phyloP scores from a whole-genome alignment of 1,139 yeast species.

The Chernovozyma aurita region DNA sequence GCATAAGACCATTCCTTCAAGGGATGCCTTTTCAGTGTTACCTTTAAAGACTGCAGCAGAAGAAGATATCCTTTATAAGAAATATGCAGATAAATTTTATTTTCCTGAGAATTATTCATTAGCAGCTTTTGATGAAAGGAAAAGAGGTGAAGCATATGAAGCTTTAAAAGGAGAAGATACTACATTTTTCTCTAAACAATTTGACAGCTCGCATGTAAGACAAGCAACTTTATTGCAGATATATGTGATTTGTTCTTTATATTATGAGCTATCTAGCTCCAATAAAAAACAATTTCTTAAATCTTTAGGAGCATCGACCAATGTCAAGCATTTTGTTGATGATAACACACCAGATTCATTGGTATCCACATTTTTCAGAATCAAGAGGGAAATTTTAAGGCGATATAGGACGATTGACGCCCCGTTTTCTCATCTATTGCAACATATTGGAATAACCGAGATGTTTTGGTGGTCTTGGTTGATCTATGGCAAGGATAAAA shows the following conservation, averaged over 20 bases:
- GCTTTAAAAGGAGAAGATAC: slow-evolving; percentile 22
- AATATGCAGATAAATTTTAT: slow-evolving; percentile 20
- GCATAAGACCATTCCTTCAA: slow-evolving; percentile 12
- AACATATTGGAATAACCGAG: slow-evolving; percentile 25
- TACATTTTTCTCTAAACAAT: slow-evolving; percentile 20
- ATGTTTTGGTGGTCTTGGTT: slow-evolving; percentile 43
- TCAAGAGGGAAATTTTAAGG: slow-evolving; percentile 25
- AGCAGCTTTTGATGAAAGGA: slow-evolving; percentile 22
- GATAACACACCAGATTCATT: slow-evolving; percentile 25
- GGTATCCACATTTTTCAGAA: slow-evolving; percentile 18
- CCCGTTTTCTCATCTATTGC: slow-evolving; percentile 25
- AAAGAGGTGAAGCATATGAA: slow-evolving; percentile 15
- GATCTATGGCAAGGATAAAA: slow-evolving; percentile 33
- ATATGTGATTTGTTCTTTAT: slow-evolving; percentile 27
- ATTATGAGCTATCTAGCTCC: slow-evolving; percentile 22
- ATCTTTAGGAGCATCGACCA: slow-evolving; percentile 22
- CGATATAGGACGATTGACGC: slow-evolving; percentile 21
- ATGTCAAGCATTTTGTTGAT: slow-evolving; percentile 35
- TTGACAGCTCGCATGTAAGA: slow-evolving; percentile 26
- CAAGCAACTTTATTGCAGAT: slow-evolving; percentile 29
- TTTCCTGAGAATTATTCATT: slow-evolving; percentile 38
- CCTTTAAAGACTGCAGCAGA: slow-evolving; percentile 12
- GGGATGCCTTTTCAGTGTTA: slow-evolving; percentile 15
- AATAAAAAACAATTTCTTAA: slow-evolving; percentile 23
- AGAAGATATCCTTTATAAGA: slow-evolving; percentile 14